These are phyloP conservation scores for Saccharata proteae DNA, from an alignment of 2,329 filamentous ascomycete species.

Conservation along the genomic window DNA sequence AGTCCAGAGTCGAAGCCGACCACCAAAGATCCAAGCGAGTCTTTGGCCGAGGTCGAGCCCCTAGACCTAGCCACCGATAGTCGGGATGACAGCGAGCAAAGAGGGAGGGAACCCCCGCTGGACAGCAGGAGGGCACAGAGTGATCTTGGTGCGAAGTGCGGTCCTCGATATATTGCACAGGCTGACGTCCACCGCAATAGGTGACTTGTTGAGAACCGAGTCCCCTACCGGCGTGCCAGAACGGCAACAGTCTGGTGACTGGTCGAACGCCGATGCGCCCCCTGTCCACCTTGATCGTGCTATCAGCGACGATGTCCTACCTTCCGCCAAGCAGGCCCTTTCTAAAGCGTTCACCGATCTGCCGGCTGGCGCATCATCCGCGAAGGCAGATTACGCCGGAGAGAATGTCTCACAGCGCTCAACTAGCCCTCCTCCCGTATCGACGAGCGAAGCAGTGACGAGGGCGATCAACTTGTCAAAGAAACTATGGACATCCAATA, in stretches of 20 bases:
- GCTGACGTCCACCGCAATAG: no score
- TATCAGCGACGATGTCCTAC: conserved; percentile 36
- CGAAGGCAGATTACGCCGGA: conserved; percentile 12
- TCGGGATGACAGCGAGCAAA: conserved; percentile 6
- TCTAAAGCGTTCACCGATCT: conserved; percentile 16
- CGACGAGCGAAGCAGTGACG: conserved; percentile 63
- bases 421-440: conserved; percentile 63
- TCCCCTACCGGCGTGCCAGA: no score
- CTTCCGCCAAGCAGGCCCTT: conserved; percentile 29
- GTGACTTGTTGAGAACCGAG: no score
- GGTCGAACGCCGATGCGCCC: conserved; percentile 28
- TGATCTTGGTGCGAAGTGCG: conserved; percentile 30
- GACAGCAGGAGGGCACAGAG: conserved; percentile 28
- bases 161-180: no score
- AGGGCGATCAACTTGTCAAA: conserved; percentile 76
- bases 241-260: conserved; percentile 26
- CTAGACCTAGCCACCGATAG: conserved; percentile 49
- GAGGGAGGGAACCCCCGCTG: neutral
- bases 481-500: conserved; percentile 80
- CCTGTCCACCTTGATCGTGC: conserved; percentile 1
- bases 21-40: conserved; percentile 30
- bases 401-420: conserved; percentile 37
- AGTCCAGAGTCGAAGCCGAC: conserved; percentile 58
- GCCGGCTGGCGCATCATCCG: no score
- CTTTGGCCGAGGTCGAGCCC: conserved; percentile 56